Evolutionary conservation across 2,329 filamentous ascomycete species (phyloP), one percentile per base, ranked within the genome.

Genomic region (Fusarium guadeloupense): DNA sequence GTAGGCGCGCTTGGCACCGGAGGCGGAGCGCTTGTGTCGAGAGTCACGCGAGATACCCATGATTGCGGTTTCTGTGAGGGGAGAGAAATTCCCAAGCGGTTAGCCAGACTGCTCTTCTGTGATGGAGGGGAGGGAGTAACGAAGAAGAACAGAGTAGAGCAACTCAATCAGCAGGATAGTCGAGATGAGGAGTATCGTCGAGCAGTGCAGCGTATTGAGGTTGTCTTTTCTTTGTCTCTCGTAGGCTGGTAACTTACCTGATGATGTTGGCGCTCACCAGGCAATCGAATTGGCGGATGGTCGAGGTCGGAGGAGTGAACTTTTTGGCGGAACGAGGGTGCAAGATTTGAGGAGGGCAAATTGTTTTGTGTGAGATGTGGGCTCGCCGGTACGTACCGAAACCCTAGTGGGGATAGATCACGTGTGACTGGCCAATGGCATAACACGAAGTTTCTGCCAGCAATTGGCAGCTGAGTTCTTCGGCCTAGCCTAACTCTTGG

Each of bases 21-120:
- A 91, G 82, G 94, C 93, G 83, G 93, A 93, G 85, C 95, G 93
- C 91, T 99, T 99, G 90, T 99, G 95, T 86, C 95, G 93, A 82
- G 93, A 97, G 86, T 98, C 94, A 86, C 95, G 92, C 84, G 94
- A 97, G 86, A 99, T 98, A 99, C 95, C 91, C 91, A 94, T 94
- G 85, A 89, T 91, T 90, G 88, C 89, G 83, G 84, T 85, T 84
- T 85, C 85, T 89, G 80, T 69, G 74, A 59, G 51, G 54, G 61
- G 58, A 54, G 70, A 58, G 61, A 47, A 44, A 31, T 53, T 40
- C 48, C 56, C 42, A 65, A 59, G 39, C 56, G 54, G 62, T 73
- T 57, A 70, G 68, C 56, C 23, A 28, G 31, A 49, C 39, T 35
- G 26, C 23, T 59, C 40, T 50, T 16, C 25, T 23, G 13, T 17